Conservation (phyloP, 176 grass and related monocot species). For the Tillandsia leiboldiana region DNA sequence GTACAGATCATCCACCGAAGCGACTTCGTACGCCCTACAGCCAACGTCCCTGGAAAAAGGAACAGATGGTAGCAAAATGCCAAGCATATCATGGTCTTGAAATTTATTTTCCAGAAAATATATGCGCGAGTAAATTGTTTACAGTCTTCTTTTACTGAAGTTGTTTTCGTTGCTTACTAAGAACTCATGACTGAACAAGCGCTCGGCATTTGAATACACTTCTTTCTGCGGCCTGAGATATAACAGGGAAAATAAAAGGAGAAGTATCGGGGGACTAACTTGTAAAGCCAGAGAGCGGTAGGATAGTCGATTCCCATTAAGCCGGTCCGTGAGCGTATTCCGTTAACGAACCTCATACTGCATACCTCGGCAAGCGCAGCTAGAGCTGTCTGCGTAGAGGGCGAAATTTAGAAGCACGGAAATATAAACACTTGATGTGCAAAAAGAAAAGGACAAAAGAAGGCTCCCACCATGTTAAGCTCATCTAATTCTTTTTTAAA, state of each 20-base stretch:
- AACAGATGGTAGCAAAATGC: background rate
- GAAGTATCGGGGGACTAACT: slow-evolving; percentile 17
- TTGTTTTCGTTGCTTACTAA: too few relatives aligned
- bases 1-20: slow-evolving; percentile 79
- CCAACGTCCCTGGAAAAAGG: slow-evolving; percentile 52
- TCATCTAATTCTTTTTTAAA: too few relatives aligned
- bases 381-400: slow-evolving; percentile 46
- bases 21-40: slow-evolving; percentile 54
- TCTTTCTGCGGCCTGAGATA: background rate
- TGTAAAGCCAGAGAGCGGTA: slow-evolving; percentile 81
- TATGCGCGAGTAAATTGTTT: too few relatives aligned
- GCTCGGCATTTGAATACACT: too few relatives aligned
- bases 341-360: slow-evolving; percentile 95
- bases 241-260: background rate
- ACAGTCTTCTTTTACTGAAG: too few relatives aligned
- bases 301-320: slow-evolving; percentile 94
- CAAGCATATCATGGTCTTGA: background rate
- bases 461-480: too few relatives aligned
- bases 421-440: background rate
- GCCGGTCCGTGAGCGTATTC: slow-evolving; percentile 55
- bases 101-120: too few relatives aligned
- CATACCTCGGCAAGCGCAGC: slow-evolving; percentile 76
- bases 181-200: too few relatives aligned
- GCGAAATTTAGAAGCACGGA: slow-evolving; percentile 20
- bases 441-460: background rate